Evolutionary conservation across 192 early-diverging fungal genomes (phyloP), one percentile per base, ranked within the genome.

Genomic region (Umbelopsis vinacea): DNA sequence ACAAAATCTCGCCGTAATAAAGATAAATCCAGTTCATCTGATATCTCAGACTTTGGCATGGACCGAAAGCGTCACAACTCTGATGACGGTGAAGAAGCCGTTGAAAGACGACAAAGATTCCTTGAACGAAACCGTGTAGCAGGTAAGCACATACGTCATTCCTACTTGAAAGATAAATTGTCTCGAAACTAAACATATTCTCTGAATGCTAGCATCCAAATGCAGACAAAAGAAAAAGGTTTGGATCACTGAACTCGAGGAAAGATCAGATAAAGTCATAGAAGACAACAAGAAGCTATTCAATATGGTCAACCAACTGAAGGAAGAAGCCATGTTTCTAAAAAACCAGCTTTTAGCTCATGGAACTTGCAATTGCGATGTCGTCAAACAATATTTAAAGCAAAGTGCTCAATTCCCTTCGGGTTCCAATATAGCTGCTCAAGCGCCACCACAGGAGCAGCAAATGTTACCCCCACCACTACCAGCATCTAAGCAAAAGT

Each of bases 201-300:
- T 55, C 43, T 14, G 0, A 26, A 57, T 60, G 26, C 10, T 45
- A 74, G 66, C 73, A 50, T 74, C 52, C 21, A 71, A 71, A 33
- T 76, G 75, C 48, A 55, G 75, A 33, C 75, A 71, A 76, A 76
- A 76, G 63, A 76, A 76, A 40, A 76, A 71, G 29, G 50, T 26
- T 24, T 71, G 70, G 70, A 54, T 66, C 14, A 35, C 66, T 22
- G 57, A 71, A 37, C 60, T 76, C 12, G 70, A 71, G 40, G 24
- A 66, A 17, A 53, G 46, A 46, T 71, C 37, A 22, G 70, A 54
- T 15, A 26, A 68, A 26, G 48, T 52, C 19, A 47, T 48, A 26
- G 21, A 76, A 45, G 46, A 67, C 29, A 76, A 76, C 40, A 67
- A 71, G 21, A 45, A 46, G 4, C 75, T 76, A 1, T 8, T 11